Percentiles rank a stretch among this genome's conserved stretches.
Conservation (phyloP, 1,284 basidiomycete genomes). For the Naganishia sp. region DNA sequence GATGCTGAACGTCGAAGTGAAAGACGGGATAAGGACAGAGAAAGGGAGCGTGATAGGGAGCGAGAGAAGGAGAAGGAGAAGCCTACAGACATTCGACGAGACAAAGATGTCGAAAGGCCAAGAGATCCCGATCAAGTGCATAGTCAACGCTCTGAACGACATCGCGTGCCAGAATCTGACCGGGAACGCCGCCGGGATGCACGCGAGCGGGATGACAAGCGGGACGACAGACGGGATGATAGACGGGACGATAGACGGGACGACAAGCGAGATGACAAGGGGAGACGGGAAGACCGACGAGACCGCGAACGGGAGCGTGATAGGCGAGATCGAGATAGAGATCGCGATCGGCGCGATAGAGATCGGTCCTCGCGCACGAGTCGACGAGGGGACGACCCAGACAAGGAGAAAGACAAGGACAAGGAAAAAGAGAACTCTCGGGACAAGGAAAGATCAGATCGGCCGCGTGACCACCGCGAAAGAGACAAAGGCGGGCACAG, state of each 20-base stretch:
- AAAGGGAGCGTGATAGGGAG: slow-evolving; percentile 39
- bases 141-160: slow-evolving; percentile 35
- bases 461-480: background rate
- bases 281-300: slow-evolving; percentile 6
- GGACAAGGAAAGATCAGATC: slow-evolving; percentile 11
- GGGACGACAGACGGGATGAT: slow-evolving; percentile 19
- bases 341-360: too few relatives aligned
- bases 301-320: slow-evolving; percentile 4
- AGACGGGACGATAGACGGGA: slow-evolving; percentile 17
- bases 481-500: slow-evolving; percentile 5
- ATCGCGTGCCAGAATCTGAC: slow-evolving; percentile 30
- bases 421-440: slow-evolving; percentile 9
- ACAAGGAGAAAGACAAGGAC: slow-evolving; percentile 21
- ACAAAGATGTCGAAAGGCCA: slow-evolving; percentile 35
- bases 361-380: too few relatives aligned
- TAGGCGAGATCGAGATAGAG: too few relatives aligned
- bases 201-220: slow-evolving; percentile 23
- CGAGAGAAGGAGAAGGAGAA: slow-evolving; percentile 38
- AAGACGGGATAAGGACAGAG: slow-evolving; percentile 38
- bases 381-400: background rate
- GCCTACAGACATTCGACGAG: slow-evolving; percentile 35
- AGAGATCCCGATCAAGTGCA: slow-evolving; percentile 56
- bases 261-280: slow-evolving; percentile 28
- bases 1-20: slow-evolving; percentile 50
- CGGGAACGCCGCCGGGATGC: slow-evolving; percentile 22